Conservation (phyloP, 352 stramenopile species). For the Globisporangium viniferum region DNA sequence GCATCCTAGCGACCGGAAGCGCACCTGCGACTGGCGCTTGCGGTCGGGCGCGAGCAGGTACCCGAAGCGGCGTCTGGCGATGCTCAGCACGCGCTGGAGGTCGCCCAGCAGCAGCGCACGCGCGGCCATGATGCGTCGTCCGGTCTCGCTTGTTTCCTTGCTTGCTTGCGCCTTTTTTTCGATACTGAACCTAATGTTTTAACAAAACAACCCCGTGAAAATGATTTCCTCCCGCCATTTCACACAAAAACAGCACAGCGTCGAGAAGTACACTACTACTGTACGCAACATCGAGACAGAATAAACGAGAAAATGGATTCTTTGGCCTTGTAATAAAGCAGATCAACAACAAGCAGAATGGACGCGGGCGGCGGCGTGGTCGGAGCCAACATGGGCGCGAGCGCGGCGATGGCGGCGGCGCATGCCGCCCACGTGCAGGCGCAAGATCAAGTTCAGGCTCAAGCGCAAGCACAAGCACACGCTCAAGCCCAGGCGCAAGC, state of each 20-base stretch:
- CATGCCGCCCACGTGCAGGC: background rate
- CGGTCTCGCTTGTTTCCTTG: background rate
- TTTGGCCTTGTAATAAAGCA: background rate
- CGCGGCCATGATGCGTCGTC: conserved; percentile 16
- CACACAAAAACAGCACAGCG: too few species aligned
- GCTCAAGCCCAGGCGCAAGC: background rate
- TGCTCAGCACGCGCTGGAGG: conserved; percentile 68
- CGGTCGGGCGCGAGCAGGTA: conserved; percentile 32
- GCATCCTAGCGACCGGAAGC: background rate
- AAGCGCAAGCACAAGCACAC: background rate
- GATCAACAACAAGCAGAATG: background rate
- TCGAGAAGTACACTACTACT: background rate
- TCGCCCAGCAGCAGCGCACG: conserved; percentile 66
- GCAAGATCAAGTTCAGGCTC: background rate
- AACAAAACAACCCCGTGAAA: too few species aligned
- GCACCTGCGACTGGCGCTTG: conserved; percentile 23
- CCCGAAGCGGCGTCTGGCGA: conserved; percentile 52
- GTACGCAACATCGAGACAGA: background rate
- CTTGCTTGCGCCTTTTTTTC: background rate
- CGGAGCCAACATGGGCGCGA: conserved; percentile 5
- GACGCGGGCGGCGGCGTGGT: background rate
- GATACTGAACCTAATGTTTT: background rate
- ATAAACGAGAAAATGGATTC: background rate
- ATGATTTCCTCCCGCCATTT: too few species aligned
- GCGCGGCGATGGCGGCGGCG: conserved; percentile 1